Base-by-base conservation (phyloP, 2,329 filamentous ascomycete species). In the Fusarium oxysporum region DNA sequence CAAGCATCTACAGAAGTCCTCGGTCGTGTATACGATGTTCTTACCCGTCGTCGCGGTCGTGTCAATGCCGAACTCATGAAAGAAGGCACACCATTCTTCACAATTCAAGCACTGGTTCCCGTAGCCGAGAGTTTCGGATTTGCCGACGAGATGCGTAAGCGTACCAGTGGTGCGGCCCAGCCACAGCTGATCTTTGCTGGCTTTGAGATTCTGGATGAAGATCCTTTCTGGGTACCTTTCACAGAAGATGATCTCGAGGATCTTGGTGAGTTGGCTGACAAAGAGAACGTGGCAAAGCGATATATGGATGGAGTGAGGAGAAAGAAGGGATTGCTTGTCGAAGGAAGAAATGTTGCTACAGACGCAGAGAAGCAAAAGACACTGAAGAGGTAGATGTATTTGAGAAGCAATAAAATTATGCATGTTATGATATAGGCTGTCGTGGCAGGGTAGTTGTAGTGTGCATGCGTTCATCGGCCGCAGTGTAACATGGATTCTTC, bases 161-260 rank as follows among this genome's bases (percentile, higher is more conserved):
- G 95, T 11, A 97, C 95, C 2, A 95, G 92, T 11, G 96, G 96
- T 6, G 94, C 93, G 6, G 96, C 96, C 2, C 93, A 94, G 78
- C 96, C 96, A 55, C 96, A 98, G 86, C 87, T 99, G 41, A 92
- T 97, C 69, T 99, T 98, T 80, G 90, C 93, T 12, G 96, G 96
- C 2, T 99, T 95, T 79, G 94, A 98, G 82, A 89, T 97, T 76
- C 86, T 98, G 5, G 95, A 98, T 80, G 92, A 98, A 83, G 96
- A 99, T 85, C 96, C 96, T 0, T 97, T 97, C 85, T 99, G 96
- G 96, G 95, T 97, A 51, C 96, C 96, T 3, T 95, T 94, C 73
- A 98, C 96, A 0, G 96, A 98, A 80, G 96, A 98, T 81, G 94
- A 99, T 79, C 83, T 99, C 57, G 96, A 99, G 86, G 96, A 99